Base-by-base conservation (phyloP, 2,329 filamentous ascomycete genomes). In the Colletotrichum plurivorum region DNA sequence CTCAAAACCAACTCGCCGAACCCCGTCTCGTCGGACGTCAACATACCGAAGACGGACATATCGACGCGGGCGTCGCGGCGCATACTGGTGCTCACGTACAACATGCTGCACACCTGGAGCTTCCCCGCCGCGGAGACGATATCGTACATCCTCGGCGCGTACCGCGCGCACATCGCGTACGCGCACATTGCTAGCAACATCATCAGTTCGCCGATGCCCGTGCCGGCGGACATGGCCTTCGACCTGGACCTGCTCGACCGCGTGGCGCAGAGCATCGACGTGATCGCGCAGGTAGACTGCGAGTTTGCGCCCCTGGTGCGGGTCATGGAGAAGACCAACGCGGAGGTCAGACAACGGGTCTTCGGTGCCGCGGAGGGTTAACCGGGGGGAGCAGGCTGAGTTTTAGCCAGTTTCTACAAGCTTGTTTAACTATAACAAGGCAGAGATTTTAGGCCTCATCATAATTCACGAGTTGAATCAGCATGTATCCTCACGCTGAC, bases 131-230 rank as follows among this genome's bases (percentile, higher is more conserved):
- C 64, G 3, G 59, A 60, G 13, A 2, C 41, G 0, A 58, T 68
- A 1, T 67, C 53, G 2, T 58, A 45, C 18, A 39, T 54, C 1
- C 36, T 70, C 10, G 58, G 63, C 15, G 58, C 41, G 5, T 59
- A 59, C 10, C 58, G 63, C 13, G 53, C 58, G 8, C 48, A 68
- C 48, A 48, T 61, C 8, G 64, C 64, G 2, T 56, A 63, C 1
- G 64, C 64, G n/a, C 58, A 63, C 1, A 20, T 67, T 3, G 64
- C 64, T 2, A 67, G 64, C 58, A 62, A 45, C 2, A n/a, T 63
- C 16, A 46, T 67, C 16, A 45, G 45, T n/a, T 43, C 61, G 5
- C 53, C 61, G 2, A 51, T 3, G 3, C 45, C n/a, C 8, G 22
- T 25, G 22, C 22, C 22, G 22, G 53, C 36, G 13, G 46, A 45